Base-by-base conservation (phyloP, 2,329 filamentous ascomycete species). In the Capronia epimyces region DNA sequence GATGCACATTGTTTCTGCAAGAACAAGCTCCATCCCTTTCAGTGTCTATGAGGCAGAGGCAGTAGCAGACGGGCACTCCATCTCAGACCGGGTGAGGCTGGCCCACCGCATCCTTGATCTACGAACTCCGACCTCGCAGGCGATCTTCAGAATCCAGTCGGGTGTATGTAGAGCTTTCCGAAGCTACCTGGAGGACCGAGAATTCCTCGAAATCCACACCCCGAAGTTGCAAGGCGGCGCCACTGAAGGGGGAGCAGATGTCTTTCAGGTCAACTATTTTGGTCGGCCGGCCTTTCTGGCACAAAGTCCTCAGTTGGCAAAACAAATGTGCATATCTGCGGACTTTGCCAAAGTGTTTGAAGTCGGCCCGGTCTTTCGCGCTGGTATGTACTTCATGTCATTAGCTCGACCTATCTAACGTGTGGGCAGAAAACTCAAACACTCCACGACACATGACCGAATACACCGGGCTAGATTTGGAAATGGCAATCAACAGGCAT, bases 391-490 rank as follows among this genome's bases (percentile, higher is more conserved):
- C 20, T 18, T 7, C 6, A 5, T 37, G 8, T 18, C 1, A 13
- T 20, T 20, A 20, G 18, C 34, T 37, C 34, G n/a, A 20, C 6
- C 1, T 13, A 20, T 18, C 34, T 37, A 37, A 37, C 34, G 6
- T 20, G 6, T 37, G 3, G 15, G 86, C 40, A 75, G 90, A 96
- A 67, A 94, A 96, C 72, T 94, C 87, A 65, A 96, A 96, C 68
- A 96, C 90, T 0, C 90, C 95, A 64, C 83, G 90, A 31, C 90
- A 96, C 67, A 75, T 96, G 75, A 95, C 90, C 0, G 90, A 96
- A 67, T 96, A 94, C 66, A 96, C 89, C 3, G 90, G 90, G 49
- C 75, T 96, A 25, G 90, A 96, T 76, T 69, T 96, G 15, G 90
- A 96, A 65, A 96, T 96, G 91, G 79, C 84, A 2, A 88, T 96